A percentile compares a stretch with the other conserved stretches of the same genome.
Conservation (phyloP, 2,329 filamentous ascomycete genomes). For the Fusarium guadeloupense region DNA sequence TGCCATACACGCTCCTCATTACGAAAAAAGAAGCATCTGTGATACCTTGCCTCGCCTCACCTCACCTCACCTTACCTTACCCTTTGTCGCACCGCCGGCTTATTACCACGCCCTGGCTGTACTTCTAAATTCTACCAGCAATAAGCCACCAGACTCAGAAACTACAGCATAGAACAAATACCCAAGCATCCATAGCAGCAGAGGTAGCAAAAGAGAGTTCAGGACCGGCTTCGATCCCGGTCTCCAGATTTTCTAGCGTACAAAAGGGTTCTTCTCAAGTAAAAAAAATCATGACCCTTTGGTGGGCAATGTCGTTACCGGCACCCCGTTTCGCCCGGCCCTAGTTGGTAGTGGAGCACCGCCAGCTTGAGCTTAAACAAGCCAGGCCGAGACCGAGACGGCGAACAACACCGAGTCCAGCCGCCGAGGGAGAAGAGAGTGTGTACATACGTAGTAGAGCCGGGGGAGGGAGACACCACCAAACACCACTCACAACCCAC, state of each 20-base stretch:
- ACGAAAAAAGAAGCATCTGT: no score
- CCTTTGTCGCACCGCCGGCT: constrained; percentile 22
- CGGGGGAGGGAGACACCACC: no score
- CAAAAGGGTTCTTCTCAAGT: constrained; percentile 28
- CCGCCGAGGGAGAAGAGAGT: constrained; percentile 19
- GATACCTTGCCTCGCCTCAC: neutral
- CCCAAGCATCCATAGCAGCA: neutral
- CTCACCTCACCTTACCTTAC: no score
- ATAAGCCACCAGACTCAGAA: constrained; percentile 6
- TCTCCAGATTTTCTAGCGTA: constrained; percentile 24
- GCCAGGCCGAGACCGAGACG: constrained; percentile 35
- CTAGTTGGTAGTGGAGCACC: constrained; percentile 36
- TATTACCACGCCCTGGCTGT: constrained; percentile 22
- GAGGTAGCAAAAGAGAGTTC: constrained; percentile 10
- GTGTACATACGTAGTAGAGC: no score
- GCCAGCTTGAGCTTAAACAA: constrained; percentile 33
- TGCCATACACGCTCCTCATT: neutral
- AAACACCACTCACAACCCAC: neutral
- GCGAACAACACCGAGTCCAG: constrained; percentile 25
- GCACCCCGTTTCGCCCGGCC: constrained; percentile 31
- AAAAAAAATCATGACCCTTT: constrained; percentile 19
- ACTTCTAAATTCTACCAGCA: constrained; percentile 6
- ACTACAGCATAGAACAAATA: constrained; percentile 1
- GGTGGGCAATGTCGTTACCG: constrained; percentile 33
- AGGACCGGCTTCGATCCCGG: constrained; percentile 32